Percentiles rank a stretch among this genome's conserved stretches.
Evolutionary conservation across 768 basidiomycete species (phyloP).

Genomic region (Tubosaeta sp.): DNA sequence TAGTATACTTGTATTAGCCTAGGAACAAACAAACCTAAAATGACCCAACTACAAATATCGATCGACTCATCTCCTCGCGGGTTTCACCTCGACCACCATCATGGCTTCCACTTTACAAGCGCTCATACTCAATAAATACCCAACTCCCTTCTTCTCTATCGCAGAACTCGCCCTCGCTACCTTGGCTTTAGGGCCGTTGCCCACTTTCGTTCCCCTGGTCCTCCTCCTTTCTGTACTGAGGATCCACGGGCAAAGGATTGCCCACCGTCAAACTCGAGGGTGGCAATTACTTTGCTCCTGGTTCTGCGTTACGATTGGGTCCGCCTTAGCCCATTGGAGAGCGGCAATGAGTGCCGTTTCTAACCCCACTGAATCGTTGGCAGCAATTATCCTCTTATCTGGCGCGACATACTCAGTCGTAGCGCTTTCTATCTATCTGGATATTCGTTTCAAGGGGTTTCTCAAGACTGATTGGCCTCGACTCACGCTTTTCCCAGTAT

Average conservation of each 20-base stretch:
- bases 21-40: constrained; percentile 21
- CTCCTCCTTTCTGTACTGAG: constrained; percentile 23
- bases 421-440: constrained; percentile 36
- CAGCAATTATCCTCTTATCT: constrained; percentile 41
- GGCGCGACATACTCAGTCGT: constrained; percentile 41
- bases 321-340: constrained; percentile 37
- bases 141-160: constrained; percentile 20
- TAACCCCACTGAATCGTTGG: constrained; percentile 44
- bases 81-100: constrained; percentile 9
- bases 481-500: constrained; percentile 57
- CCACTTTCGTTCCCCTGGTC: constrained; percentile 33
- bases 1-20: background rate
- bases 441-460: constrained; percentile 33
- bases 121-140: constrained; percentile 23
- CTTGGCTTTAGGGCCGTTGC: constrained; percentile 27
- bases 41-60: constrained; percentile 12
- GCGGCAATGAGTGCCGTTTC: constrained; percentile 56
- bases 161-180: constrained; percentile 22
- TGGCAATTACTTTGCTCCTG: constrained; percentile 33
- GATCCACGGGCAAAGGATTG: constrained; percentile 31
- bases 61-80: background rate
- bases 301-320: constrained; percentile 36
- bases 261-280: constrained; percentile 25
- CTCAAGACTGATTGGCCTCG: constrained; percentile 37
- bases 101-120: constrained; percentile 21